Base-by-base conservation (phyloP, 140 eudicot genomes). In the Oenanthe javanica region DNA sequence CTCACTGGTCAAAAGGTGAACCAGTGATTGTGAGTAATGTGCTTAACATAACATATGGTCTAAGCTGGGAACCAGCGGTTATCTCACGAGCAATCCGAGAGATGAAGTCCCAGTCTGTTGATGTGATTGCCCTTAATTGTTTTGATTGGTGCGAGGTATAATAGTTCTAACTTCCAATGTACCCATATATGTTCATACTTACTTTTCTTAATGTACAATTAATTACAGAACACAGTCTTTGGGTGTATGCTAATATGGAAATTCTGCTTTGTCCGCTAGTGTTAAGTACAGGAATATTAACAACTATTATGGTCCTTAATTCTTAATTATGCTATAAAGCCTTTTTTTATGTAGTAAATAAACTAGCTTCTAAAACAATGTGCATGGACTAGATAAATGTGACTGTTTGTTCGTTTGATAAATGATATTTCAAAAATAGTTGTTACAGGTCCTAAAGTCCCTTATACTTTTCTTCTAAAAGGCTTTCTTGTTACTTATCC, bases 41-140 rank as follows among this genome's bases (percentile, higher is more conserved):
- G 75, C 90, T 86, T 55, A 82, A 83, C 27, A 84, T 74, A 57
- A 59, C 86, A 5, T 38, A 57, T 67, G 92, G 92, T 57, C 79
- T 89, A 76, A 86, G 90, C 80, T 89, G 91, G 93, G 93, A 89
- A 77, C 93, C 93, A 19, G 85, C 82, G 93, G 91, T 89, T 42
- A 85, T 89, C 88, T 89, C 86, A 86, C 89, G 93, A 43, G 89
- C 91, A 19, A 71, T 81, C 19, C 87, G 84, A 42, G 87, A 87
- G 75, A 83, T 75, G 1, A 69, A 78, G 61, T 15, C 72, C 40
- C 57, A 15, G 19, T 79, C 73, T 36, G 81, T 80, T 23, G 75
- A 80, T 19, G 81, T 83, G 40, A 80, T 46, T 46, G 89, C 84
- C 10, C 57, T 85, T 49, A 78, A 87, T 82, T 87, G 91, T 82